These are phyloP conservation scores for Musa acuminata DNA, from an alignment of 176 grass and related monocot genomes.

Conservation along the genomic window DNA sequence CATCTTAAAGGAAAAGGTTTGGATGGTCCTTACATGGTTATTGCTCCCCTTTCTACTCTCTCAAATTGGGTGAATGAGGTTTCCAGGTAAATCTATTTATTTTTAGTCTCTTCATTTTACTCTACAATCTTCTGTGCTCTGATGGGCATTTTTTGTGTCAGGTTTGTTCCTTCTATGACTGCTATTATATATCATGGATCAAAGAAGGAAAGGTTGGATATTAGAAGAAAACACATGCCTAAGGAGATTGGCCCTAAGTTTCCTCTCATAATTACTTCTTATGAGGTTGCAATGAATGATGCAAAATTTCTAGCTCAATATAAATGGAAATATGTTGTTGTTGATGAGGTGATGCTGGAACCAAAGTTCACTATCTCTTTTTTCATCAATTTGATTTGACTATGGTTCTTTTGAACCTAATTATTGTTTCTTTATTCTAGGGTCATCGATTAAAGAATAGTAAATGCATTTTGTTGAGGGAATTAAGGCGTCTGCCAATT, in stretches of 20 bases:
- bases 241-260: slow-evolving; percentile 51
- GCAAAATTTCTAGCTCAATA: slow-evolving; percentile 58
- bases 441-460: slow-evolving; percentile 95
- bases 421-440: slow-evolving; percentile 31
- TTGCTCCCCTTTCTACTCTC: slow-evolving; percentile 93
- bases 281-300: slow-evolving; percentile 67
- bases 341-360: slow-evolving; percentile 61
- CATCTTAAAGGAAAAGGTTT: slow-evolving; percentile 89
- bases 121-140: slow-evolving; percentile 21
- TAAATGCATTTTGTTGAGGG: slow-evolving; percentile 60
- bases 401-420: not conserved
- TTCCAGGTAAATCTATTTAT: slow-evolving; percentile 42
- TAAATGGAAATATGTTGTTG: slow-evolving; percentile 90
- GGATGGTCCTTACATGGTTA: slow-evolving; percentile 84
- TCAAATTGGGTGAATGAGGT: slow-evolving; percentile 93
- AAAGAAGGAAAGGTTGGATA: slow-evolving; percentile 48
- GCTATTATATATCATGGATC: slow-evolving; percentile 79
- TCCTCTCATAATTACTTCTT: slow-evolving; percentile 82
- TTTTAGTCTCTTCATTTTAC: not conserved
- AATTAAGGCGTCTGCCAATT: slow-evolving; percentile 75
- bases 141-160: slow-evolving; percentile 29
- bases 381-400: slow-evolving; percentile 12
- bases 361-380: slow-evolving; percentile 1
- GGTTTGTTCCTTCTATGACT: slow-evolving; percentile 69
- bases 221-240: slow-evolving; percentile 77